These are phyloP conservation scores for Verticillium longisporum DNA, from an alignment of 2,329 filamentous ascomycete species.

Conservation along the genomic window DNA sequence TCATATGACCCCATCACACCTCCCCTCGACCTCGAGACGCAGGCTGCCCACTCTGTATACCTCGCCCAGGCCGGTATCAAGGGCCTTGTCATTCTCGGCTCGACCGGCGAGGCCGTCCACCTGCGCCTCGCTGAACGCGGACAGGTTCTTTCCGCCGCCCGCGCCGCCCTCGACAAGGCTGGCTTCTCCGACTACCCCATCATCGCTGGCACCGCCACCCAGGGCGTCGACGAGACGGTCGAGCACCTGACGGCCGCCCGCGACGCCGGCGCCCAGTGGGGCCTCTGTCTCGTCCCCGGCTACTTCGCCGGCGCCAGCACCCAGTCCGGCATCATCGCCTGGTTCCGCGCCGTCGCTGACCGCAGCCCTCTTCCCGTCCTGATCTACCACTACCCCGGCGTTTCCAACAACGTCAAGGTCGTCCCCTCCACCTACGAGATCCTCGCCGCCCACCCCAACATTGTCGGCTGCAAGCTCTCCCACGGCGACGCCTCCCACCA, in stretches of 20 bases:
- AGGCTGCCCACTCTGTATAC: conserved; percentile 51
- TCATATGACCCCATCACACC: conserved; percentile 37
- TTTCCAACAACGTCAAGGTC: conserved; percentile 58
- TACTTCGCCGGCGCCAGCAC: conserved; percentile 51
- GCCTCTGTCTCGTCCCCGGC: conserved; percentile 50
- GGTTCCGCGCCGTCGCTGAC: conserved; percentile 54
- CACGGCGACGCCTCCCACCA: conserved; percentile 62
- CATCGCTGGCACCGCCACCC: conserved; percentile 54
- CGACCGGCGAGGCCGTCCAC: conserved; percentile 59
- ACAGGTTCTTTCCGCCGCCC: conserved; percentile 46
- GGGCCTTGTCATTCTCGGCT: conserved; percentile 56
- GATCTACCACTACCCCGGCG: conserved; percentile 60
- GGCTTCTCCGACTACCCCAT: conserved; percentile 54
- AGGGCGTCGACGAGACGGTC: conserved; percentile 55
- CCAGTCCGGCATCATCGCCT: conserved; percentile 48
- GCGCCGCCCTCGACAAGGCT: conserved; percentile 45
- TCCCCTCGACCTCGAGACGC: conserved; percentile 50
- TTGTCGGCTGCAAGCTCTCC: conserved; percentile 63
- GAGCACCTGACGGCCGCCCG: conserved; percentile 47
- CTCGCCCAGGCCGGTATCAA: conserved; percentile 53
- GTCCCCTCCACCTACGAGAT: conserved; percentile 47
- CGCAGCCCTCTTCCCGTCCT: conserved; percentile 49
- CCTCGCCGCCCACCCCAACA: conserved; percentile 57
- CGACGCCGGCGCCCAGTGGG: conserved; percentile 52
- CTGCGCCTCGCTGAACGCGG: conserved; percentile 50